phyloP scores from a whole-genome alignment of 2,329 filamentous ascomycete genomes.

The Lachnellula arida region DNA sequence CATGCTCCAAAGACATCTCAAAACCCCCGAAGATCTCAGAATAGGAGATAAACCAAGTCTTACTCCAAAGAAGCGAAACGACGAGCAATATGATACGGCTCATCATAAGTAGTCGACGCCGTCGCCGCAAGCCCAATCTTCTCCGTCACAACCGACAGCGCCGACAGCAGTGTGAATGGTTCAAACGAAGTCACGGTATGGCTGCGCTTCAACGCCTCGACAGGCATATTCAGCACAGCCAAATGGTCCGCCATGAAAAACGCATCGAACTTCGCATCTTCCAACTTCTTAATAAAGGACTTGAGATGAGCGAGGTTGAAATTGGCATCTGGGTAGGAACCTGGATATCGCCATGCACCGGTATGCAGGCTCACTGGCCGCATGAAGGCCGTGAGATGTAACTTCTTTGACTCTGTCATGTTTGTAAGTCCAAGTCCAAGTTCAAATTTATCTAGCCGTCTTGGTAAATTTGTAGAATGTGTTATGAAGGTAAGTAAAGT shows the following conservation, averaged over 20 bases:
- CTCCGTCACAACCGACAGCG: constrained; percentile 62
- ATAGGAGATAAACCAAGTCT: too few species aligned
- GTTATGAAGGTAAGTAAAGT: neutral
- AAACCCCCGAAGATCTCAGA: too few species aligned
- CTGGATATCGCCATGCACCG: constrained; percentile 58
- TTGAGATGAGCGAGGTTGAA: constrained; percentile 58
- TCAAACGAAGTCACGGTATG: constrained; percentile 63
- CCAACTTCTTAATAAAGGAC: constrained; percentile 52
- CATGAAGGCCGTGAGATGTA: constrained; percentile 57
- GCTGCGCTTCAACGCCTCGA: constrained; percentile 51
- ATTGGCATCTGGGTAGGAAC: constrained; percentile 55
- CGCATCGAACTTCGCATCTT: constrained; percentile 57
- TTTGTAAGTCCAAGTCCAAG: neutral
- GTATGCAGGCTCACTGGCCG: constrained; percentile 40
- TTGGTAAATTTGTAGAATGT: neutral
- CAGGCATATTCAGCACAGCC: constrained; percentile 51
- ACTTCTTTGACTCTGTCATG: constrained; percentile 22
- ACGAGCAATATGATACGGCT: constrained; percentile 61
- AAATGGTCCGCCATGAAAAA: constrained; percentile 64
- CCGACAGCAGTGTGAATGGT: constrained; percentile 55
- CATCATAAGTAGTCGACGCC: constrained; percentile 61
- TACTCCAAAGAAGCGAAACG: constrained; percentile 56
- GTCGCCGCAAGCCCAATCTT: constrained; percentile 63
- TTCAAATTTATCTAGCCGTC: neutral
- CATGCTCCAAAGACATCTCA: too few species aligned